Evolutionary conservation across 495 filamentous ascomycete genomes (phyloP).

Genomic region (Aspergillus asperescens): DNA sequence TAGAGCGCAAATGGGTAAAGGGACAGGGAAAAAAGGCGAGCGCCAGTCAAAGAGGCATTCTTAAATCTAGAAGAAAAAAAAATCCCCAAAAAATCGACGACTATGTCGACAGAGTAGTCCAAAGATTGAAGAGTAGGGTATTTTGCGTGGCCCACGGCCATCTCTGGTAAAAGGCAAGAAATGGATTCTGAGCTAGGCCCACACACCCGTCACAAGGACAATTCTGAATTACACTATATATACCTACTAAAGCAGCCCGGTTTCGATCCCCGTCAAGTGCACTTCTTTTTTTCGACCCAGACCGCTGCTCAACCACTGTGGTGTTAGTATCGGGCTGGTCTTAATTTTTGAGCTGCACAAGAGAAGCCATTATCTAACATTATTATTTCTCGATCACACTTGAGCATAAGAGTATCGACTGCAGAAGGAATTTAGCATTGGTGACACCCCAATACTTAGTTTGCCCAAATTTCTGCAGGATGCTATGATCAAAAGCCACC

Average conservation of each 20-base stretch:
- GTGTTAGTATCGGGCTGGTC: too few species aligned
- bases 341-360: too few species aligned
- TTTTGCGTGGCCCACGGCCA: slow-evolving; percentile 19
- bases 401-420: too few species aligned
- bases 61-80: too few species aligned
- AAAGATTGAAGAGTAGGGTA: slow-evolving; percentile 17
- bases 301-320: too few species aligned
- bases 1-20: background rate
- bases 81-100: slow-evolving; percentile 9
- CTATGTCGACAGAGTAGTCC: slow-evolving; percentile 14
- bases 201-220: slow-evolving; percentile 3
- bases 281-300: background rate
- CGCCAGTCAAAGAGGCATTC: too few species aligned
- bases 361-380: too few species aligned
- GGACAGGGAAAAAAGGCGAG: background rate
- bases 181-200: slow-evolving; percentile 19
- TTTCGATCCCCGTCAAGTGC: background rate
- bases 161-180: slow-evolving; percentile 20
- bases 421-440: too few species aligned
- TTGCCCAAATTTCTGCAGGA: too few species aligned
- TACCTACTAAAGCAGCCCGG: background rate
- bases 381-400: too few species aligned
- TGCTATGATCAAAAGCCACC: background rate
- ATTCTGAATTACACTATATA: background rate
- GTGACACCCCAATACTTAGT: too few species aligned